Base-by-base conservation (phyloP, 345 rosid species). In the Sonneratia alba region DNA sequence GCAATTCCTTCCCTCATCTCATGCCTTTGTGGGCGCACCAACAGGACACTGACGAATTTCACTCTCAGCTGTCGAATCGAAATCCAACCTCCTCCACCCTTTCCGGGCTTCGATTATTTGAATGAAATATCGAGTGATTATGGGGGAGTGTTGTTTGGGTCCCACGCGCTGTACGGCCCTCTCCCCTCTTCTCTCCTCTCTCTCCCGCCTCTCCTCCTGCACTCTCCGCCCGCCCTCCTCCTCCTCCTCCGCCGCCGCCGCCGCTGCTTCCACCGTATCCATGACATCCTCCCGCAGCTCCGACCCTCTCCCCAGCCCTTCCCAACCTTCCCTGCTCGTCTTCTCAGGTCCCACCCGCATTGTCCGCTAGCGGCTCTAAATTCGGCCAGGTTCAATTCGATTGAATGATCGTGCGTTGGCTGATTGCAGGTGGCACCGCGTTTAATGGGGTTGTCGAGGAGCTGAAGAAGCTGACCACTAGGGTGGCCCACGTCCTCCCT, bases 371-470 rank as follows among this genome's bases (percentile, higher is more conserved):
- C 24, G 14, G 27, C 34, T 42, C 4, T 37, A n/a, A 22, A 19
- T 42, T 12, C 24, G 48, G 15, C 49, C 57, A 7, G 45, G 13
- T 27, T 14, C 16, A 67, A 22, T 4, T 3, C 45, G 49, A 2
- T n/a, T 37, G 45, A 13, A 27, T 9, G 2, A 42, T 36, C 47
- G 21, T 67, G 47, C 7, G 34, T 14, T 43, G 61, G 62, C 11
- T 5, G 38, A n/a, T 8, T 73, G 71, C 77, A 88, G 98, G 98
- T 3, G 98, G 98, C 1, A 94, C 98, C 27, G 98, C 95, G 8
- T 94, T 94, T 74, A 91, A 94, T 61, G 96, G 98, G 71, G 95
- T 94, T 21, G 95, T 90, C 32, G 96, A 91, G 79, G 97, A 91
- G 81, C 87, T 94, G 49, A 91, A 89, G 93, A 85, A 72, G 71